Conservation (phyloP, 441 rosid genomes). For the Bruguiera hainesii region DNA sequence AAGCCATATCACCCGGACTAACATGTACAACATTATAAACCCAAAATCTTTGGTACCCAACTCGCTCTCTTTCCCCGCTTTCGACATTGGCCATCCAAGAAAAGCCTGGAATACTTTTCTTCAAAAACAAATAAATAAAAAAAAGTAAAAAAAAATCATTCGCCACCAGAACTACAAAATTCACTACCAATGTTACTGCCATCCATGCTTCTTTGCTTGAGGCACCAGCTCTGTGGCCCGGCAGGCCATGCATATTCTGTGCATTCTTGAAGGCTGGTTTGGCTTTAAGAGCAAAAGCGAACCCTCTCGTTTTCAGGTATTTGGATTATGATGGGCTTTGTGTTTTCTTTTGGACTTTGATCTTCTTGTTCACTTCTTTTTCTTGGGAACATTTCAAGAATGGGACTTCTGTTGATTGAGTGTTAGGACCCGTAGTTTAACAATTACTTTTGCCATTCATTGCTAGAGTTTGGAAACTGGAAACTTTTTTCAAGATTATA, state of each 20-base stretch:
- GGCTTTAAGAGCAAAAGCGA: conserved; percentile 65
- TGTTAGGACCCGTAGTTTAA: neutral
- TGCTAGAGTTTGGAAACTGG: neutral
- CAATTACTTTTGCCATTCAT: neutral
- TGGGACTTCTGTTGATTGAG: neutral
- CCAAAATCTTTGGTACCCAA: conserved; percentile 30
- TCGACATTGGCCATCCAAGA: conserved; percentile 19
- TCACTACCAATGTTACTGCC: conserved; percentile 5
- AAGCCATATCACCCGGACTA: conserved; percentile 28
- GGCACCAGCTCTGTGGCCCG: conserved; percentile 79
- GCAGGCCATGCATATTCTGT: conserved; percentile 69
- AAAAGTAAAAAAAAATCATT: too few relatives aligned
- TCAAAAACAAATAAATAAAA: neutral
- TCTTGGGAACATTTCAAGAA: neutral
- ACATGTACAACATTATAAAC: neutral
- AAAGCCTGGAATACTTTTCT: conserved; percentile 20
- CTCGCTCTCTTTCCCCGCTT: conserved; percentile 34
- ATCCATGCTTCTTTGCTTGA: conserved; percentile 63
- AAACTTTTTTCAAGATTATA: neutral
- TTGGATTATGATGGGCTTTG: neutral
- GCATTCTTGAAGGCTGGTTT: conserved; percentile 70
- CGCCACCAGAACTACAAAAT: too few relatives aligned
- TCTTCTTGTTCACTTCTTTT: neutral
- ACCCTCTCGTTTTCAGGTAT: conserved; percentile 74
- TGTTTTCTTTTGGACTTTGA: neutral